Percentiles rank a stretch among this genome's conserved stretches.
Evolutionary conservation across 352 stramenopile species (phyloP).

Genomic region (Phytophthora europaea): DNA sequence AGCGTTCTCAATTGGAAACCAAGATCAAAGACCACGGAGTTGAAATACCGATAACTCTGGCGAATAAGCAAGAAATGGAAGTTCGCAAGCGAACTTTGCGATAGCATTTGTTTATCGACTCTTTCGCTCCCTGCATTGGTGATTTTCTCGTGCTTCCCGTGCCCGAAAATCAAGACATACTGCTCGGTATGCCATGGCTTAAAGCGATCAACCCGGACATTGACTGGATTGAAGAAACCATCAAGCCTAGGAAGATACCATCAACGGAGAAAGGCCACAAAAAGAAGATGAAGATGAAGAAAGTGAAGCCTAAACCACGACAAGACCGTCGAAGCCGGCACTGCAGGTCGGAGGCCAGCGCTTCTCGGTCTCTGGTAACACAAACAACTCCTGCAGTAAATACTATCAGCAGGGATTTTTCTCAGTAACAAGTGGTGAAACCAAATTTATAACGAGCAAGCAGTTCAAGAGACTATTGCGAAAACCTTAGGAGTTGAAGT

Average conservation of each 20-base stretch:
- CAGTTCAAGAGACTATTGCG: background rate
- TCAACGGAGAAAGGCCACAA: too few species aligned
- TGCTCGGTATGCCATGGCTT: slow-evolving; percentile 24
- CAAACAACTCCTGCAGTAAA: background rate
- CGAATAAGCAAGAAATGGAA: too few species aligned
- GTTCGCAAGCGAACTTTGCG: too few species aligned
- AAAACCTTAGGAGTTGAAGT: background rate
- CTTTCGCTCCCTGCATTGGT: too few species aligned
- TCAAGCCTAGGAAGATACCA: background rate
- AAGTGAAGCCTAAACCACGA: too few species aligned
- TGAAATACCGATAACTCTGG: too few species aligned
- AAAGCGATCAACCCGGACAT: slow-evolving; percentile 18
- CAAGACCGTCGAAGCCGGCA: background rate
- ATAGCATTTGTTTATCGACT: too few species aligned
- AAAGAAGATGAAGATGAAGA: too few species aligned
- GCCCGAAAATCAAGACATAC: slow-evolving; percentile 12
- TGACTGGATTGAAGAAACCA: slow-evolving; percentile 3
- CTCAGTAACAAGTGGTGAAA: background rate
- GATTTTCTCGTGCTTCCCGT: slow-evolving; percentile 6
- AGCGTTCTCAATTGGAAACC: too few species aligned
- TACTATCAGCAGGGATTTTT: background rate
- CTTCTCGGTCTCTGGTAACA: background rate
- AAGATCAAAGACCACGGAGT: too few species aligned
- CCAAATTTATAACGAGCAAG: background rate
- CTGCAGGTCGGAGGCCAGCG: background rate